These are phyloP conservation scores for Daldinia sp. DNA, from an alignment of 2,329 filamentous ascomycete species.

Conservation along the genomic window DNA sequence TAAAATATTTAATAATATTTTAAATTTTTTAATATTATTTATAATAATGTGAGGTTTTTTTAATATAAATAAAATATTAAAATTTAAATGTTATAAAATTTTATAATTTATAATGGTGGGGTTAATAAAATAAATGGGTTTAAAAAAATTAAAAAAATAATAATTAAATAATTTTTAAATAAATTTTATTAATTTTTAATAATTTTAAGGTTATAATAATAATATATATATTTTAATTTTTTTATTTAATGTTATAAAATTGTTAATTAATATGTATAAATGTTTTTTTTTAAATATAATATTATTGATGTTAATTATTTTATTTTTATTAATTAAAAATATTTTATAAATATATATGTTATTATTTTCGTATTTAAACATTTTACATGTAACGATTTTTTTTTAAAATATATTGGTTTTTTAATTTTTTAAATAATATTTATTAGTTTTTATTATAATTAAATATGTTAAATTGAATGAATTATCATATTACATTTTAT, in stretches of 20 bases:
- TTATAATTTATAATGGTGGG: too few relatives aligned
- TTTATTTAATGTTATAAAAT: neutral
- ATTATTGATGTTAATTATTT: too few relatives aligned
- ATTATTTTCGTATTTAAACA: too few relatives aligned
- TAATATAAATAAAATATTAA: neutral
- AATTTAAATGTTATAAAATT: too few relatives aligned
- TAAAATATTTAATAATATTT: too few relatives aligned
- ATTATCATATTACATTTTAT: slow-evolving; percentile 11
- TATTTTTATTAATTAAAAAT: too few relatives aligned
- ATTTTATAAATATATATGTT: too few relatives aligned
- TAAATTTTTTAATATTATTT: too few relatives aligned
- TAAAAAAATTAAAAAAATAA: neutral
- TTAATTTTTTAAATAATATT: slow-evolving; percentile 10
- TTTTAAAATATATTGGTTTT: too few relatives aligned
- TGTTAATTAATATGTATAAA: slow-evolving; percentile 4
- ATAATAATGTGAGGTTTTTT: too few relatives aligned
- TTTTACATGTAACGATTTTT: too few relatives aligned
- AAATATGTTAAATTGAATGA: slow-evolving; percentile 13
- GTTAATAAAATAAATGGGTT: neutral
- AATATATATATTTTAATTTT: neutral
- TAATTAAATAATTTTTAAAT: neutral
- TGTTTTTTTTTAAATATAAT: slow-evolving; percentile 10
- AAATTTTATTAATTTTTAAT: neutral
- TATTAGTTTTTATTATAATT: slow-evolving; percentile 8
- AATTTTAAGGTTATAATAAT: neutral